Conservation (phyloP, 805 yeast genomes). For the Pichia kluyveri region DNA sequence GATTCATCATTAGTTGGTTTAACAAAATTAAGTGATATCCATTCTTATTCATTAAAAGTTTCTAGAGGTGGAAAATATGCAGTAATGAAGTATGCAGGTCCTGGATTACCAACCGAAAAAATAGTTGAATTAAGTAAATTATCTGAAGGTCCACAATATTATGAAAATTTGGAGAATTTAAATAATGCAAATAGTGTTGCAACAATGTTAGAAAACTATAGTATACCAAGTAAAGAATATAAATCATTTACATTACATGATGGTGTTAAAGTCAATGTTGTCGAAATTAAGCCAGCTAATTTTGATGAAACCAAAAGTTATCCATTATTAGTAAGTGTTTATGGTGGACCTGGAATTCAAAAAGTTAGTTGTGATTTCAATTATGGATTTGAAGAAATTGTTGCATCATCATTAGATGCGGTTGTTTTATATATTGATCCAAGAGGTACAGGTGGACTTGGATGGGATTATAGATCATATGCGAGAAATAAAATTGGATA, state of each 20-base stretch:
- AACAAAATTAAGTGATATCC: constrained; percentile 29
- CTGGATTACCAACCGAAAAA: constrained; percentile 38
- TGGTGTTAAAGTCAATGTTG: constrained; percentile 37
- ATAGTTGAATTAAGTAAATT: constrained; percentile 24
- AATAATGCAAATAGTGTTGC: constrained; percentile 9
- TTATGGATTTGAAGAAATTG: constrained; percentile 50
- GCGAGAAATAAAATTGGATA: constrained; percentile 53
- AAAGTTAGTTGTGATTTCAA: constrained; percentile 38
- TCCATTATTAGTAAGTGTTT: constrained; percentile 59
- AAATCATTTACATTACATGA: constrained; percentile 23
- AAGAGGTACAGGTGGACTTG: constrained; percentile 74
- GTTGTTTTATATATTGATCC: constrained; percentile 67
- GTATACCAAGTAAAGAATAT: constrained; percentile 43
- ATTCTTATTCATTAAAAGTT: constrained; percentile 41
- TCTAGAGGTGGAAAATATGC: constrained; percentile 52
- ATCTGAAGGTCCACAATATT: constrained; percentile 7
- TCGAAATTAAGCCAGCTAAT: constrained; percentile 55
- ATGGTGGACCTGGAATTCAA: constrained; percentile 80
- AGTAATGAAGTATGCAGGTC: constrained; percentile 38
- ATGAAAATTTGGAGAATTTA: constrained; percentile 10
- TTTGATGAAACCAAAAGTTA: constrained; percentile 38
- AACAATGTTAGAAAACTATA: constrained; percentile 24
- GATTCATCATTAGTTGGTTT: constrained; percentile 16
- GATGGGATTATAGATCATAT: constrained; percentile 55
- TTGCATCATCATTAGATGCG: constrained; percentile 48